Evolutionary conservation across 441 rosid species (phyloP).

Genomic region (Bocquillonia castaneifolia): DNA sequence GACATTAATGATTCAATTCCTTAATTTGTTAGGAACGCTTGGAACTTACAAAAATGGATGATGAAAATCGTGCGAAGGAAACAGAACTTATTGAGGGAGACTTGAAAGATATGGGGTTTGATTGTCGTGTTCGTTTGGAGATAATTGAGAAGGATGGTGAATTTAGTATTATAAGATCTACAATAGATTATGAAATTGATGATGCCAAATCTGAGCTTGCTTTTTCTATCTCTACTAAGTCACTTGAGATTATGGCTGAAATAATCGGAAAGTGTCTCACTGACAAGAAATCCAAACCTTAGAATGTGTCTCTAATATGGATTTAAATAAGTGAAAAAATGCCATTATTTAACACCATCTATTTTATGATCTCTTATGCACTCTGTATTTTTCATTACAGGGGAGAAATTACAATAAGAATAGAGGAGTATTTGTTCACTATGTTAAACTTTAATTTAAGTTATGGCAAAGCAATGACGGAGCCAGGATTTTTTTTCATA

Average conservation of each 20-base stretch:
- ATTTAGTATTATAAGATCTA: slow-evolving; percentile 18
- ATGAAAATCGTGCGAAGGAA: slow-evolving; percentile 38
- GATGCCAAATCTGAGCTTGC: slow-evolving; percentile 20
- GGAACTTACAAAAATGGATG: slow-evolving; percentile 32
- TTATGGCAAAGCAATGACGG: no score
- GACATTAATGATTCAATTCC: not conserved
- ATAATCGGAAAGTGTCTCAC: slow-evolving; percentile 18
- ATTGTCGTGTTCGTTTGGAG: slow-evolving; percentile 16
- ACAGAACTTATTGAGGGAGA: slow-evolving; percentile 39
- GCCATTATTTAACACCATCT: no score
- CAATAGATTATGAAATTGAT: slow-evolving; percentile 25
- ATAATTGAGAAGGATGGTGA: slow-evolving; percentile 25
- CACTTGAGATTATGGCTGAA: slow-evolving; percentile 20
- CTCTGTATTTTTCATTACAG: no score
- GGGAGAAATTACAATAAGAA: no score
- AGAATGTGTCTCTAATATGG: not conserved
- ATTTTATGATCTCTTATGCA: no score
- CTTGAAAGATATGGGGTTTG: slow-evolving; percentile 20
- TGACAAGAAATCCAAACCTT: not conserved
- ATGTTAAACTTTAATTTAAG: no score
- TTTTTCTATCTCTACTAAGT: slow-evolving; percentile 20
- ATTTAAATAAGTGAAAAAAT: no score
- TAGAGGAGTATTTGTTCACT: no score
- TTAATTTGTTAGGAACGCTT: slow-evolving; percentile 18
- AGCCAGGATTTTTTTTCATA: no score